Conservation (phyloP, 768 basidiomycete species). For the Xerocomus brunneocitrinus region DNA sequence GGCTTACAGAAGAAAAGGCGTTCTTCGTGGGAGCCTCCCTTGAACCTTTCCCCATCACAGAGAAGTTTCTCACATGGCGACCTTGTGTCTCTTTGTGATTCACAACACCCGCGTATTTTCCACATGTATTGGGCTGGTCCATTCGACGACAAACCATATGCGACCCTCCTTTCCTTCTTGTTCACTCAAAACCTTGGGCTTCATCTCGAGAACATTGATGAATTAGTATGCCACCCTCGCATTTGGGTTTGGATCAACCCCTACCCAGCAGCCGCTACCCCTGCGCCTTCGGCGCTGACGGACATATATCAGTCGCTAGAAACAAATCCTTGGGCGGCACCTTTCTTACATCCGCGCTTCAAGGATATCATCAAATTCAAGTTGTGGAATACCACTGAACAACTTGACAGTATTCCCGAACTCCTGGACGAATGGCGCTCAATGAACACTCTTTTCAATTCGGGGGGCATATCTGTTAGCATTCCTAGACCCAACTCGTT, state of each 20-base stretch:
- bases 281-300: conserved; percentile 68
- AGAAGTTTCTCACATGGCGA: conserved; percentile 40
- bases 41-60: conserved; percentile 45
- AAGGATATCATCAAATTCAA: conserved; percentile 34
- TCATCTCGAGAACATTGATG: conserved; percentile 44
- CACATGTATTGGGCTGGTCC: conserved; percentile 98
- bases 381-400: conserved; percentile 96
- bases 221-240: not conserved
- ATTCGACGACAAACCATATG: conserved; percentile 95
- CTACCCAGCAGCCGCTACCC: conserved; percentile 60
- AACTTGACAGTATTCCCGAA: conserved; percentile 71
- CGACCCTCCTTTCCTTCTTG: conserved; percentile 86
- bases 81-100: conserved; percentile 54
- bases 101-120: conserved; percentile 76
- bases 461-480: conserved; percentile 70
- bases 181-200: conserved; percentile 90
- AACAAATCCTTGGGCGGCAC: conserved; percentile 84
- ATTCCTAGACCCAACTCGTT: conserved; percentile 28
- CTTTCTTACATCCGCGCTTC: conserved; percentile 35
- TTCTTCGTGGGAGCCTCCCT: conserved; percentile 51
- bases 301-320: conserved; percentile 76
- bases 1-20: conserved; percentile 57
- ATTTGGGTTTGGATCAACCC: conserved; percentile 54
- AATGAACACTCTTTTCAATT: conserved; percentile 79
- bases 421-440: conserved; percentile 84